Evolutionary conservation across 1,139 yeast species (phyloP).

Genomic region (Sugiyamaella japonica): DNA sequence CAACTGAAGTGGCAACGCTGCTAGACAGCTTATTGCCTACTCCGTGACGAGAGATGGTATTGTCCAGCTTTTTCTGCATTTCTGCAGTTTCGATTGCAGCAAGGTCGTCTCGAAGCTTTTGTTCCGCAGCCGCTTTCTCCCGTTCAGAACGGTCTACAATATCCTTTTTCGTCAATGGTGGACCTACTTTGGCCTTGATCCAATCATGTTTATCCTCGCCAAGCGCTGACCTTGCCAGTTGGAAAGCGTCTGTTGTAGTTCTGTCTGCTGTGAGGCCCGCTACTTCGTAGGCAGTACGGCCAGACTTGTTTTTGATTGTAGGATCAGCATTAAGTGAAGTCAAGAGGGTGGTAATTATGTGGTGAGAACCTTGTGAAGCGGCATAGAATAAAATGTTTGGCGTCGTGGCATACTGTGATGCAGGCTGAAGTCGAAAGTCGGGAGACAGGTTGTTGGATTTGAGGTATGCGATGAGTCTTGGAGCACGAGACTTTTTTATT

Average conservation of each 20-base stretch:
- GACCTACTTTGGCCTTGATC: constrained; percentile 66
- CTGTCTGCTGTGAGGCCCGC: constrained; percentile 42
- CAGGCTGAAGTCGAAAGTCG: constrained; percentile 58
- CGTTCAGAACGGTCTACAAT: constrained; percentile 42
- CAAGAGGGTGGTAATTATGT: constrained; percentile 66
- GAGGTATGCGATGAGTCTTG: constrained; percentile 64
- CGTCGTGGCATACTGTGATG: constrained; percentile 49
- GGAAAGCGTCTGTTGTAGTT: constrained; percentile 57
- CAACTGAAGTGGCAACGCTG: constrained; percentile 32
- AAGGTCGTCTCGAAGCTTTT: constrained; percentile 38
- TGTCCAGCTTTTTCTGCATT: constrained; percentile 35
- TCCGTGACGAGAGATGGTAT: constrained; percentile 36
- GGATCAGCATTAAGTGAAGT: constrained; percentile 74
- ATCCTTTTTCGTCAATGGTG: constrained; percentile 52
- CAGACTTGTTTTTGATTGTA: constrained; percentile 50
- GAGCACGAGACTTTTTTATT: constrained; percentile 75
- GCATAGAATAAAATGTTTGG: constrained; percentile 86
- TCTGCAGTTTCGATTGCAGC: constrained; percentile 37
- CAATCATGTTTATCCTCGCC: constrained; percentile 76
- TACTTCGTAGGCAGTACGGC: constrained; percentile 66
- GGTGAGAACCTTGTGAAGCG: constrained; percentile 62
- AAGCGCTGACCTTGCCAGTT: constrained; percentile 60
- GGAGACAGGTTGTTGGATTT: constrained; percentile 55
- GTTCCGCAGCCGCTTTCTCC: constrained; percentile 34
- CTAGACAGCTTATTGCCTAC: constrained; percentile 42